Conservation (phyloP, 2,329 filamentous ascomycete species). For the Fusarium sarcochroum region DNA sequence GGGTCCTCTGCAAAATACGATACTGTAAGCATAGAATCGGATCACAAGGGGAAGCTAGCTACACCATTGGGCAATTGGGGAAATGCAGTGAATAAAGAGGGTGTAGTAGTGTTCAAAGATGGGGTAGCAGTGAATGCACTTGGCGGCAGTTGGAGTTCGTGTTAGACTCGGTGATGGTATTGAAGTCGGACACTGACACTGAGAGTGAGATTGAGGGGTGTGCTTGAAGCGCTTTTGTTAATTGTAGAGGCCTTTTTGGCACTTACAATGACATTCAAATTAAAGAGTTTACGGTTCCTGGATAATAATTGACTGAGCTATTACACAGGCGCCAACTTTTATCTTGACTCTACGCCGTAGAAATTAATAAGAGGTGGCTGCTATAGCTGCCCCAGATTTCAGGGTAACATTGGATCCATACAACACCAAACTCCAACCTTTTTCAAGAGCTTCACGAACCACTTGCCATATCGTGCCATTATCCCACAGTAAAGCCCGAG, state of each 20-base stretch:
- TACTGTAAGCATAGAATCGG: constrained; percentile 12
- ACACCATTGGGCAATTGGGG: constrained; percentile 37
- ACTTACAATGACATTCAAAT: constrained; percentile 9
- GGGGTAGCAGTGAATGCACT: constrained; percentile 24
- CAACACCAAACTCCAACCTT: constrained; percentile 9
- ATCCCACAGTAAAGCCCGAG: constrained; percentile 18
- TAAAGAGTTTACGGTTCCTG: constrained; percentile 18
- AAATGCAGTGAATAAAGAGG: constrained; percentile 15
- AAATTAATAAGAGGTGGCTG: constrained; percentile 14
- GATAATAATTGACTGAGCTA: constrained; percentile 27
- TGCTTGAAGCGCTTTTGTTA: background rate
- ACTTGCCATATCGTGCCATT: constrained; percentile 27
- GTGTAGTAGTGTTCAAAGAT: constrained; percentile 27
- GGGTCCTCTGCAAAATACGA: constrained; percentile 29
- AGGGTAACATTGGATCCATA: background rate
- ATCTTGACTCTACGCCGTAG: background rate
- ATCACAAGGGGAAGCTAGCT: background rate
- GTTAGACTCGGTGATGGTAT: constrained; percentile 36
- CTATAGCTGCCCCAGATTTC: constrained; percentile 29
- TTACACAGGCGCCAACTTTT: constrained; percentile 29
- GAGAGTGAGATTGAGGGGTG: constrained; percentile 8
- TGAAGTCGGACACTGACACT: constrained; percentile 21
- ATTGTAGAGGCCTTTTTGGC: too few relatives aligned
- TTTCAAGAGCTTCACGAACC: constrained; percentile 3
- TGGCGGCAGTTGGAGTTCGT: constrained; percentile 40